Percentiles rank a stretch among this genome's conserved stretches.
Evolutionary conservation across 805 yeast genomes (phyloP).

Genomic region (Cyberlindnera xishuangbannaensis): DNA sequence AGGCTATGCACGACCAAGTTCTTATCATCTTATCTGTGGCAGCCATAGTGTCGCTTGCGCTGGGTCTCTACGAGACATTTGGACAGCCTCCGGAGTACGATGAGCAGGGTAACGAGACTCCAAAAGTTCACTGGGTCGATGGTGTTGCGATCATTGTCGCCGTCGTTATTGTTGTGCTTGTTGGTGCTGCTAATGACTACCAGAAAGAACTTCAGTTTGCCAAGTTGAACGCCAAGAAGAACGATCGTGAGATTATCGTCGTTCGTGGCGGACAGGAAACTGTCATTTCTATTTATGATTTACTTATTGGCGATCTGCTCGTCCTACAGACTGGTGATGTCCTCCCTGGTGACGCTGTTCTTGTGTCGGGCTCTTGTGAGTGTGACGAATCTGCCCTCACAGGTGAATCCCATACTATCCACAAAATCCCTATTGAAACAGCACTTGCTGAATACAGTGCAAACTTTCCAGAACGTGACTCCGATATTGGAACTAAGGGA

Average conservation of each 20-base stretch:
- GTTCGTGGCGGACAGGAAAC: constrained; percentile 65
- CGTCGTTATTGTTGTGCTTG: constrained; percentile 81
- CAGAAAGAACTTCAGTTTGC: constrained; percentile 94
- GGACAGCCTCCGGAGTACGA: constrained; percentile 78
- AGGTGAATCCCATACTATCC: constrained; percentile 86
- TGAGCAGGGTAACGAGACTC: constrained; percentile 67
- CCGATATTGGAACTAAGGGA: constrained; percentile 35
- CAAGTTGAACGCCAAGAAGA: constrained; percentile 79
- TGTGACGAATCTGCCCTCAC: constrained; percentile 92
- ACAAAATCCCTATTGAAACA: constrained; percentile 51
- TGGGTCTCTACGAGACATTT: constrained; percentile 89
- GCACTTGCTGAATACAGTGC: constrained; percentile 29
- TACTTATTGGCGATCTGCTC: constrained; percentile 83
- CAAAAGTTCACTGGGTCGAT: constrained; percentile 96
- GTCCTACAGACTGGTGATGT: constrained; percentile 90
- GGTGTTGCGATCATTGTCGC: constrained; percentile 97
- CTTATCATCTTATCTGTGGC: constrained; percentile 78
- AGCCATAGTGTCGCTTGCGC: constrained; percentile 80
- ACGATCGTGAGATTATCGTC: constrained; percentile 74
- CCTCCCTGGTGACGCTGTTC: constrained; percentile 80
- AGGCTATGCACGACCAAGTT: constrained; percentile 88
- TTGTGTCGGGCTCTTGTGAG: constrained; percentile 70
- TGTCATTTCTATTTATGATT: constrained; percentile 63
- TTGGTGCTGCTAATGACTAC: constrained; percentile 94
- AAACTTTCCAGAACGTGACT: constrained; percentile 20